Conservation (phyloP, 176 grass and related monocot species). For the Carex parvula region DNA sequence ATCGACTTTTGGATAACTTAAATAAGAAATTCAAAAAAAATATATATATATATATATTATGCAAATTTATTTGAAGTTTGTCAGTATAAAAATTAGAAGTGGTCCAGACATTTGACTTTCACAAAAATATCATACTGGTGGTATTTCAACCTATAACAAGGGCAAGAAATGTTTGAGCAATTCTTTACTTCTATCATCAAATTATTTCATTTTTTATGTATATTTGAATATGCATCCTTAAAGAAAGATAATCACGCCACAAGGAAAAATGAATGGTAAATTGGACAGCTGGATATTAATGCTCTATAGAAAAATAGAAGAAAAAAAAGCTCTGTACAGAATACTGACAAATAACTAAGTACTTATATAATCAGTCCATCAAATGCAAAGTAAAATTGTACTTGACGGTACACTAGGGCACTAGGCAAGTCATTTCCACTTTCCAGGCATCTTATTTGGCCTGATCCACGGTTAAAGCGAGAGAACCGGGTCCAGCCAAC, state of each 20-base stretch:
- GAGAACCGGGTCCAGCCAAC: conserved; percentile 7
- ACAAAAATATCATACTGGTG: background rate
- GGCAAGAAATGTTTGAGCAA: background rate
- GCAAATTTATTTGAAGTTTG: background rate
- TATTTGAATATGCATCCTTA: background rate
- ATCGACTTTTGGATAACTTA: background rate
- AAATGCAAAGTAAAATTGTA: background rate
- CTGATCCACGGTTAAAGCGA: background rate
- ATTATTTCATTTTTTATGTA: background rate
- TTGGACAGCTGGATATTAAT: no score
- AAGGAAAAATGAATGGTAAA: no score
- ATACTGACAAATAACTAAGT: background rate
- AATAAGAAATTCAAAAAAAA: background rate
- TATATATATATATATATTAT: background rate
- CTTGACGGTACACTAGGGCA: background rate
- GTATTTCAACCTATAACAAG: background rate
- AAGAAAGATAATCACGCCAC: background rate
- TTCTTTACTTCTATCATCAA: background rate
- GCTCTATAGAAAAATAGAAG: no score
- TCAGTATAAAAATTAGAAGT: no score
- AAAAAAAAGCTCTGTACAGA: no score
- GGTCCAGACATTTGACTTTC: no score
- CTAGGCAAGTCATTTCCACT: background rate
- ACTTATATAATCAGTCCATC: background rate
- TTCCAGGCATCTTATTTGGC: background rate